Conservation (phyloP, 106 monocot genomes). For the Dactylorhiza incarnata region DNA sequence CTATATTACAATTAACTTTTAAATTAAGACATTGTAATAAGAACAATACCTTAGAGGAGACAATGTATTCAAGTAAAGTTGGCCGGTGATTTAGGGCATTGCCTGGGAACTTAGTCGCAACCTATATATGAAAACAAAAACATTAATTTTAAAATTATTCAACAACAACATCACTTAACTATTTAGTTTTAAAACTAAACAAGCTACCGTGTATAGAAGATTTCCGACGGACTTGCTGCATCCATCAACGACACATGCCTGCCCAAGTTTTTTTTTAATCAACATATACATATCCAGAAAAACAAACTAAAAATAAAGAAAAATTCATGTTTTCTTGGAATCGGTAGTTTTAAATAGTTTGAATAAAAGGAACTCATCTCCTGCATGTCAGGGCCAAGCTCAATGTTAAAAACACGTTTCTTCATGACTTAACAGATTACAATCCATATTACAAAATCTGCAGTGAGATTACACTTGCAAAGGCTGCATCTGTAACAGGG, state of each 20-base stretch:
- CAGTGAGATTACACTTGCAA: too few species aligned
- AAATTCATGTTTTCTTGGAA: neutral
- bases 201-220: slow-evolving; percentile 74
- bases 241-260: slow-evolving; percentile 65
- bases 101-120: slow-evolving; percentile 73
- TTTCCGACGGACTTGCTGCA: slow-evolving; percentile 73
- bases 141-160: neutral
- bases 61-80: slow-evolving; percentile 54
- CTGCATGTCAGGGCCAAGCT: neutral
- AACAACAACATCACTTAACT: neutral
- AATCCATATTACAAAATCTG: neutral
- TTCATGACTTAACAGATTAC: neutral
- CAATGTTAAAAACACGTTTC: neutral
- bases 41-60: slow-evolving; percentile 52
- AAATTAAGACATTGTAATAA: neutral
- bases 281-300: neutral
- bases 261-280: slow-evolving; percentile 3
- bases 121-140: slow-evolving; percentile 22
- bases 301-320: neutral
- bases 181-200: neutral
- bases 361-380: neutral
- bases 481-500: neutral
- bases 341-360: neutral
- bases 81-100: slow-evolving; percentile 83
- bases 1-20: neutral